These are phyloP conservation scores for Nymphaea thermarum DNA, from an alignment of 164 flowering plant genomes.

Conservation along the genomic window DNA sequence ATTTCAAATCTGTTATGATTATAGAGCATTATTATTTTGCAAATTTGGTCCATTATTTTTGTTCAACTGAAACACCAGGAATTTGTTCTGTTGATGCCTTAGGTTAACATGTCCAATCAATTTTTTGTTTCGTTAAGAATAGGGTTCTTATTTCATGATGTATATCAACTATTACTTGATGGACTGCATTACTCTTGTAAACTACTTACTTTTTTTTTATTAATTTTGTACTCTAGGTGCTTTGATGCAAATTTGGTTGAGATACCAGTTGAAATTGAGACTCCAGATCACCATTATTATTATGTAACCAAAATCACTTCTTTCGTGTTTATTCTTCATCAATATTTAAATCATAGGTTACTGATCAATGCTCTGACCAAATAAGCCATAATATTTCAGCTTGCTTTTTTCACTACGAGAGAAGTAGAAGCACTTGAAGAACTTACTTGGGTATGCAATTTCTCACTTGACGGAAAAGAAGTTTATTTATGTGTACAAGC, in stretches of 20 bases:
- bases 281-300: constrained; percentile 74
- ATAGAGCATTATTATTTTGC: too few relatives aligned
- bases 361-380: not conserved
- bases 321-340: too few relatives aligned
- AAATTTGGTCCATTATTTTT: not conserved
- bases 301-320: constrained; percentile 32
- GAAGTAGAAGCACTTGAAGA: constrained; percentile 75
- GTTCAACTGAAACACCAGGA: not conserved
- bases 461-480: not conserved
- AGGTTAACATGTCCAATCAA: too few relatives aligned
- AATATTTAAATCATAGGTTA: too few relatives aligned
- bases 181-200: not conserved
- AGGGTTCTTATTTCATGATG: not conserved
- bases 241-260: constrained; percentile 67
- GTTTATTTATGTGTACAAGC: too few relatives aligned
- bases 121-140: not conserved
- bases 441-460: constrained; percentile 51
- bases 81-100: not conserved
- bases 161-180: not conserved
- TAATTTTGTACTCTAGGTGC: constrained; percentile 33
- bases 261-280: constrained; percentile 85
- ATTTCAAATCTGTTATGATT: too few relatives aligned
- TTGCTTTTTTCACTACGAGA: constrained; percentile 85
- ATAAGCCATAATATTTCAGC: constrained; percentile 23
- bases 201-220: not conserved